Conservation (phyloP, 1,139 yeast species). For the Saccharomyces pastorianus region DNA sequence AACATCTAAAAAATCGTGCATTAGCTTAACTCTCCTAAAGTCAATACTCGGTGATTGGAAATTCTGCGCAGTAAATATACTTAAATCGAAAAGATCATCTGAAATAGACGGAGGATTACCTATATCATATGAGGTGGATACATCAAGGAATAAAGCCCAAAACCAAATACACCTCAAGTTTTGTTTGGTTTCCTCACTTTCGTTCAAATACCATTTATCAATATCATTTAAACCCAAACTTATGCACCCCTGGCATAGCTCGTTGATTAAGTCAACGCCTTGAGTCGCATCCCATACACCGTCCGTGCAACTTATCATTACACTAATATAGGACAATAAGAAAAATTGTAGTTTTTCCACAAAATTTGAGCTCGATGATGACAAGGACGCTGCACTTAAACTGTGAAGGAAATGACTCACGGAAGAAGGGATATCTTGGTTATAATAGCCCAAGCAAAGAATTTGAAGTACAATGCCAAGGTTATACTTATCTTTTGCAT, state of each 20-base stretch:
- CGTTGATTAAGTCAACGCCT: conserved; percentile 6
- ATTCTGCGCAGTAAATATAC: conserved; percentile 4
- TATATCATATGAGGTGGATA: conserved; percentile 20
- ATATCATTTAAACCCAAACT: conserved; percentile 15
- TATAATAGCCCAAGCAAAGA: conserved; percentile 12
- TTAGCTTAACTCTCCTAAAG: conserved; percentile 6
- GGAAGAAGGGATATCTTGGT: conserved; percentile 12
- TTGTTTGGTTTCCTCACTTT: conserved; percentile 5
- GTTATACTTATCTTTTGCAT: conserved; percentile 16
- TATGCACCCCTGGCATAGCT: conserved; percentile 11
- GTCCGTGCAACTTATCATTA: conserved; percentile 5
- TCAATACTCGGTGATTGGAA: not conserved
- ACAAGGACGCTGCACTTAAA: conserved; percentile 12
- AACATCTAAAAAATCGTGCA: conserved; percentile 10
- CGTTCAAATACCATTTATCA: conserved; percentile 13
- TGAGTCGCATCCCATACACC: conserved; percentile 11
- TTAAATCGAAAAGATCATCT: conserved; percentile 12
- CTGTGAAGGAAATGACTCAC: conserved; percentile 13
- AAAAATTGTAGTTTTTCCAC: conserved; percentile 24
- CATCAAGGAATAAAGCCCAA: conserved; percentile 25
- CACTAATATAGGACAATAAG: conserved; percentile 14
- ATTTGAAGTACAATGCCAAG: conserved; percentile 20
- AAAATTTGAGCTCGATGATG: conserved; percentile 12
- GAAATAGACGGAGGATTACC: conserved; percentile 22
- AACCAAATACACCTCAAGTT: conserved; percentile 20